phyloP scores from a whole-genome alignment of 441 rosid species.

The Manihot esculenta region DNA sequence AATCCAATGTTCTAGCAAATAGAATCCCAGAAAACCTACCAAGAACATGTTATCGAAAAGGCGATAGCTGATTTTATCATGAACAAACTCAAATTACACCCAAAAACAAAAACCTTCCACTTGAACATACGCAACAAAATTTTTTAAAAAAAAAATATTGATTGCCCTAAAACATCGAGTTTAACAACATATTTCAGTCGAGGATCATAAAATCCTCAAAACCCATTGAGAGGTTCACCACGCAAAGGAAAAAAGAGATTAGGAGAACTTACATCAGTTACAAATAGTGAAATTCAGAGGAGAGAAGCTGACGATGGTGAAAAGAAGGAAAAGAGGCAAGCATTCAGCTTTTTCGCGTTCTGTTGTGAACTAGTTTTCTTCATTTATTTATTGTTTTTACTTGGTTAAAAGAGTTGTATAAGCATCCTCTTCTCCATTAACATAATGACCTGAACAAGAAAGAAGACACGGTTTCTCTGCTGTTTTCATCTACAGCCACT shows the following conservation, averaged over 20 bases:
- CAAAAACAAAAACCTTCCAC: not conserved
- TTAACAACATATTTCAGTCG: not conserved
- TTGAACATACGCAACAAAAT: not conserved
- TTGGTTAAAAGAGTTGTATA: not conserved
- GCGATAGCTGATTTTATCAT: not conserved
- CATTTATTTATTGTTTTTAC: not conserved
- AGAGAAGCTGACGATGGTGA: not conserved
- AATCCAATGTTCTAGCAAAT: not conserved
- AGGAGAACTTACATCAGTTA: conserved; percentile 5
- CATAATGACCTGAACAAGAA: too few relatives aligned
- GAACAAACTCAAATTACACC: not conserved
- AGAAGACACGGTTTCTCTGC: too few relatives aligned
- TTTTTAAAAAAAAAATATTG: not conserved
- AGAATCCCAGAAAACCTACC: not conserved
- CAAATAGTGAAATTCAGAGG: not conserved
- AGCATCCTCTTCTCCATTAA: not conserved
- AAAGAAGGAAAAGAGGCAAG: not conserved
- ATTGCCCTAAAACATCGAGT: not conserved
- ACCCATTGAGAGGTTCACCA: conserved; percentile 2
- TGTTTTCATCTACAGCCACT: too few relatives aligned
- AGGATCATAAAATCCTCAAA: not conserved
- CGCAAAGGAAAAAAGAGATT: not conserved
- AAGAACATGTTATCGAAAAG: not conserved
- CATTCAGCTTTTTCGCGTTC: not conserved
- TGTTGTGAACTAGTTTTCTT: not conserved